These are phyloP conservation scores for Tricholoma furcatifolium DNA, from an alignment of 768 basidiomycete species.

Conservation along the genomic window DNA sequence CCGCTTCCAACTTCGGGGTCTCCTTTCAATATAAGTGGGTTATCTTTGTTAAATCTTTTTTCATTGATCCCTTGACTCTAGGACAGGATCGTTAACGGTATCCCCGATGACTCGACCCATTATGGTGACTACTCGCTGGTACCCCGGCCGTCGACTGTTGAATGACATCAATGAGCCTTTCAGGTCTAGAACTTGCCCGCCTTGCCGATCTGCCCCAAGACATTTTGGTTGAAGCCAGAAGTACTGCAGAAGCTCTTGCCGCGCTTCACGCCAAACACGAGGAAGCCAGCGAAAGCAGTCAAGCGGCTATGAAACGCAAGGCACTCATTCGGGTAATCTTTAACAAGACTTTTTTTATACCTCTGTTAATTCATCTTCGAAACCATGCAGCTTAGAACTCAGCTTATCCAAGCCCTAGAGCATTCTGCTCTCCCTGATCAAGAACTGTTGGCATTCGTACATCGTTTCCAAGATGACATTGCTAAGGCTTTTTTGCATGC, in stretches of 20 bases:
- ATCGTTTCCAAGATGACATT: slow-evolving; percentile 69
- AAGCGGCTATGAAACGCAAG: slow-evolving; percentile 61
- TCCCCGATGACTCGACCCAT: slow-evolving; percentile 58
- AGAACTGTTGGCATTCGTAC: slow-evolving; percentile 65
- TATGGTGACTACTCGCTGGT: slow-evolving; percentile 52
- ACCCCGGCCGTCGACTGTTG: background rate
- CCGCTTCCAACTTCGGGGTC: slow-evolving; percentile 62
- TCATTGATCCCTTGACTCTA: background rate
- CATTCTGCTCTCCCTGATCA: slow-evolving; percentile 72
- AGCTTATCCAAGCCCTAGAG: slow-evolving; percentile 71
- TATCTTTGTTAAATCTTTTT: background rate
- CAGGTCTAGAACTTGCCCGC: slow-evolving; percentile 86
- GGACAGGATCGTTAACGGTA: slow-evolving; percentile 71
- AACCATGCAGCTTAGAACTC: slow-evolving; percentile 57
- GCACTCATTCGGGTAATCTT: slow-evolving; percentile 60
- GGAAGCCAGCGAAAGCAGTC: slow-evolving; percentile 60
- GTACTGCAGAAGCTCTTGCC: slow-evolving; percentile 59
- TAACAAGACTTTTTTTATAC: too few species aligned
- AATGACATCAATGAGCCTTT: background rate
- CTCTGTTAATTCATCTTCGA: background rate
- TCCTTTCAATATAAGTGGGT: slow-evolving; percentile 75
- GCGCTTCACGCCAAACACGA: slow-evolving; percentile 56
- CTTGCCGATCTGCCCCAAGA: slow-evolving; percentile 82
- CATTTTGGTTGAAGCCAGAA: slow-evolving; percentile 60
- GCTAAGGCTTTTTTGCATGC: slow-evolving; percentile 55